Conservation (phyloP, 1,139 yeast genomes). For the Pneumocystis canis region DNA sequence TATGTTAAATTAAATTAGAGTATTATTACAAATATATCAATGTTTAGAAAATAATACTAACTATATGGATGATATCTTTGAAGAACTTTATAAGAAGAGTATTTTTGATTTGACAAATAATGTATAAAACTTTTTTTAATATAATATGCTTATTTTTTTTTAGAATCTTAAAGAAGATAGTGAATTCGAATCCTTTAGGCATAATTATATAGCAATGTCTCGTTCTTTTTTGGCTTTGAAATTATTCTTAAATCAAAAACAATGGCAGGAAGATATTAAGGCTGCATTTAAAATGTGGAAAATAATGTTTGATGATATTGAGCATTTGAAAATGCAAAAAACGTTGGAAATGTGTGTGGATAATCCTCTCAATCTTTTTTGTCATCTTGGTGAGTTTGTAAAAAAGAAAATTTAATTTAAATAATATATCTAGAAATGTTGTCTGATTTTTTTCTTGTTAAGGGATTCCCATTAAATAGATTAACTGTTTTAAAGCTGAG, state of each 20-base stretch:
- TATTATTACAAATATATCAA: neutral
- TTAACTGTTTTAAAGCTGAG: neutral
- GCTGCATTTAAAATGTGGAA: neutral
- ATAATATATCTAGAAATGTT: neutral
- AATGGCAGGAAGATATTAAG: neutral
- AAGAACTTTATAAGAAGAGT: neutral
- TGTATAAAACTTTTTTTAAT: neutral
- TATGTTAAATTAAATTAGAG: neutral
- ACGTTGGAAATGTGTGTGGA: neutral
- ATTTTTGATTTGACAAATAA: neutral
- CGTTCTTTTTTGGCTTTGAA: neutral
- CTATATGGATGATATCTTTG: neutral
- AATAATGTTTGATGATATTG: neutral
- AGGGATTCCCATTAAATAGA: neutral
- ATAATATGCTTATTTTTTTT: neutral
- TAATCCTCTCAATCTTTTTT: neutral
- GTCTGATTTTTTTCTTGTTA: neutral
- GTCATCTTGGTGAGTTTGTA: neutral
- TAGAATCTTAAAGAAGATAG: neutral
- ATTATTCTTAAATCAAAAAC: neutral
- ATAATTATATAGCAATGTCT: neutral
- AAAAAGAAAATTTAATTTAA: neutral
- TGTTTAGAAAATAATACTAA: neutral
- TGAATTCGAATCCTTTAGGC: neutral
- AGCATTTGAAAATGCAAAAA: neutral